phyloP scores from a whole-genome alignment of 768 basidiomycete species.

The Dacryopinax spathularia region DNA sequence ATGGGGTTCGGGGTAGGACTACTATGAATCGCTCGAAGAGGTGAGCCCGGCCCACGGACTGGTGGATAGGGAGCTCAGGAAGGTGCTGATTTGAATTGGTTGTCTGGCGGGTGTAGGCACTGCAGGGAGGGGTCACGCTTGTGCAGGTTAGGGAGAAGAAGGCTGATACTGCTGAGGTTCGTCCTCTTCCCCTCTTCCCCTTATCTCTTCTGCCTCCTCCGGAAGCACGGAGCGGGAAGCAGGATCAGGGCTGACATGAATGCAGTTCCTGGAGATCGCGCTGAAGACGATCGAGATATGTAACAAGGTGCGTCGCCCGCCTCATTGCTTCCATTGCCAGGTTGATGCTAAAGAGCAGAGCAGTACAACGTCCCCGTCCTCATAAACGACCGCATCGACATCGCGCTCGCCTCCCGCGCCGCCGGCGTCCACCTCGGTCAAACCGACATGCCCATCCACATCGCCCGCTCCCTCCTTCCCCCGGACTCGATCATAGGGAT shows the following conservation, averaged over 20 bases:
- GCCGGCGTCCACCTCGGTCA: conserved; percentile 84
- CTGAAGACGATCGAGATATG: conserved; percentile 53
- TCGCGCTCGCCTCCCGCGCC: conserved; percentile 62
- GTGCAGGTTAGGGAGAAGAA: conserved; percentile 85
- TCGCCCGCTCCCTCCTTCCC: conserved; percentile 57
- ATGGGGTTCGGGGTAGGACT: conserved; percentile 33
- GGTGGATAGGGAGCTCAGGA: too few species aligned
- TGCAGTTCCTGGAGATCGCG: conserved; percentile 66
- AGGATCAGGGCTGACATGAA: neutral
- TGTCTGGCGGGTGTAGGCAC: conserved; percentile 34
- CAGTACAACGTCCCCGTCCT: conserved; percentile 64
- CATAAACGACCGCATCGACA: conserved; percentile 59
- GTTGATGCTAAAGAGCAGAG: too few species aligned
- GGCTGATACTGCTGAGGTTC: conserved; percentile 62
- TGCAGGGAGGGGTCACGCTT: conserved; percentile 75
- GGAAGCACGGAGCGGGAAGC: neutral
- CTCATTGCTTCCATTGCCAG: too few species aligned
- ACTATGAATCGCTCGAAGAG: conserved; percentile 60
- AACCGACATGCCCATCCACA: conserved; percentile 58
- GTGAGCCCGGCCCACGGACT: too few species aligned
- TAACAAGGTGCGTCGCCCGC: conserved; percentile 31
- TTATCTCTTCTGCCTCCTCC: neutral
- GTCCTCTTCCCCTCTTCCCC: conserved; percentile 14
- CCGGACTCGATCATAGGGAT: conserved; percentile 61
- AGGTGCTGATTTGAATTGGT: neutral